Conservation (phyloP, 148 eudicot genomes). For the Polygonum maritimum region DNA sequence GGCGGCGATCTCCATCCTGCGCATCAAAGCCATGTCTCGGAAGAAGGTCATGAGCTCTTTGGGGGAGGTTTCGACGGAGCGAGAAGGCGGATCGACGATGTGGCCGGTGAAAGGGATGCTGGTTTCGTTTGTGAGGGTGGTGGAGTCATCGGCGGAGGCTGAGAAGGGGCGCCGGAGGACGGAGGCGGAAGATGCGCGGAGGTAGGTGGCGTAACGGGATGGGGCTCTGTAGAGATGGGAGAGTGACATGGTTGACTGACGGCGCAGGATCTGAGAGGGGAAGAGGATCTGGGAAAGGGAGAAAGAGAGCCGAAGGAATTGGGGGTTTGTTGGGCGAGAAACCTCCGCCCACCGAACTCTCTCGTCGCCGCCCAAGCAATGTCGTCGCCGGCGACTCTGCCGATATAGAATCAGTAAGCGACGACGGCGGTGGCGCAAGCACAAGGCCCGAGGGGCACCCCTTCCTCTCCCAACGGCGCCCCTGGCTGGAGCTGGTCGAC, state of each 20-base stretch:
- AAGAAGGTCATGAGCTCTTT: slow-evolving; percentile 66
- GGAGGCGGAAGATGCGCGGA: slow-evolving; percentile 12
- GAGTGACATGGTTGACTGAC: slow-evolving; percentile 24
- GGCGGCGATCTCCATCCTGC: slow-evolving; percentile 94
- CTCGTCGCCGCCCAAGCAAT: no score
- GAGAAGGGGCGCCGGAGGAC: slow-evolving; percentile 30
- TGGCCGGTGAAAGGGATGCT: slow-evolving; percentile 70
- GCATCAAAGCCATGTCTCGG: slow-evolving; percentile 63
- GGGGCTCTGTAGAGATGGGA: slow-evolving; percentile 18
- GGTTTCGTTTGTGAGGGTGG: slow-evolving; percentile 69
- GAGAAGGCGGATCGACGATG: slow-evolving; percentile 66
- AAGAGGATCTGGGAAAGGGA: neutral
- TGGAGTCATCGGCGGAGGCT: slow-evolving; percentile 27
- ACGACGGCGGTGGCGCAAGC: no score
- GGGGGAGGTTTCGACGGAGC: slow-evolving; percentile 46
- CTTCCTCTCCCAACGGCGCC: no score
- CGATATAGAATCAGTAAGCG: no score
- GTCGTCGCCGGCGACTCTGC: no score
- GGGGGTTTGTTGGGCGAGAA: neutral
- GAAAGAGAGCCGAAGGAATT: neutral
- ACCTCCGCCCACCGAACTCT: no score
- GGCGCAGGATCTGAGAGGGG: neutral
- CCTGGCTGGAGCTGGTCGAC: no score
- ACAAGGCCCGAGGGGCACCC: no score
- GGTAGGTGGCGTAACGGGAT: slow-evolving; percentile 15